Evolutionary conservation across 352 stramenopile species (phyloP).

Genomic region (Pythium dissimile): DNA sequence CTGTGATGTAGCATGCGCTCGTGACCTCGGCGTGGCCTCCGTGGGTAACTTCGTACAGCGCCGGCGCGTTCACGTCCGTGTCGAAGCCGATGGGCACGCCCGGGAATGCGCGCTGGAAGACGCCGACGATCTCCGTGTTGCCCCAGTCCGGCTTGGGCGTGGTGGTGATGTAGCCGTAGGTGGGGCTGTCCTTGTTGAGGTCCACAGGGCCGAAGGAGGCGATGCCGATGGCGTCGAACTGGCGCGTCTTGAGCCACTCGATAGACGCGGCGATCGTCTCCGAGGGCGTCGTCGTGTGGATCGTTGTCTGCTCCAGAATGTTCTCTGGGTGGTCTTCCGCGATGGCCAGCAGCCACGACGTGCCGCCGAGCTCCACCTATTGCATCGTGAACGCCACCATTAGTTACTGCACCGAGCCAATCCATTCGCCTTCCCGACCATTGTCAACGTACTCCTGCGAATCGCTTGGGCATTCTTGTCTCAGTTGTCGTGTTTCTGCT

Average conservation of each 20-base stretch:
- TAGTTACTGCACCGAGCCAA: too few species aligned
- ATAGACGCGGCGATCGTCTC: conserved; percentile 81
- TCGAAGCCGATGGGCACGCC: conserved; percentile 89
- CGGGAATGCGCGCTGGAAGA: conserved; percentile 74
- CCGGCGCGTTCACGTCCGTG: conserved; percentile 97
- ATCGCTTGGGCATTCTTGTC: conserved; percentile 26
- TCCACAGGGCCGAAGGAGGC: conserved; percentile 94
- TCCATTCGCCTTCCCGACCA: too few species aligned
- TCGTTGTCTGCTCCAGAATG: conserved; percentile 78
- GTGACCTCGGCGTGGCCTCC: conserved; percentile 72
- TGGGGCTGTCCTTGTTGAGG: conserved; percentile 68
- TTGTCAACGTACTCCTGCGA: conserved; percentile 31
- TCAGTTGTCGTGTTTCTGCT: background rate
- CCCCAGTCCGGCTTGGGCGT: conserved; percentile 94
- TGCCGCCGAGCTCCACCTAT: conserved; percentile 93
- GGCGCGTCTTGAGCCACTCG: conserved; percentile 79
- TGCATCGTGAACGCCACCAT: too few species aligned
- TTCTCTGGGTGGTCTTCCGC: conserved; percentile 85
- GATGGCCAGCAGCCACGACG: conserved; percentile 93
- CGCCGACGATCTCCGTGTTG: conserved; percentile 73
- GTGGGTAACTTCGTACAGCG: conserved; percentile 91
- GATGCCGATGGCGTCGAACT: conserved; percentile 88
- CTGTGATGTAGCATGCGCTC: conserved; percentile 93
- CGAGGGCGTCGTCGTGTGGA: conserved; percentile 84
- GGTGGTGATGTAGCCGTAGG: conserved; percentile 94